Base-by-base conservation (phyloP, 129 eudicot genomes). In the Centrapalus pauciflorus region DNA sequence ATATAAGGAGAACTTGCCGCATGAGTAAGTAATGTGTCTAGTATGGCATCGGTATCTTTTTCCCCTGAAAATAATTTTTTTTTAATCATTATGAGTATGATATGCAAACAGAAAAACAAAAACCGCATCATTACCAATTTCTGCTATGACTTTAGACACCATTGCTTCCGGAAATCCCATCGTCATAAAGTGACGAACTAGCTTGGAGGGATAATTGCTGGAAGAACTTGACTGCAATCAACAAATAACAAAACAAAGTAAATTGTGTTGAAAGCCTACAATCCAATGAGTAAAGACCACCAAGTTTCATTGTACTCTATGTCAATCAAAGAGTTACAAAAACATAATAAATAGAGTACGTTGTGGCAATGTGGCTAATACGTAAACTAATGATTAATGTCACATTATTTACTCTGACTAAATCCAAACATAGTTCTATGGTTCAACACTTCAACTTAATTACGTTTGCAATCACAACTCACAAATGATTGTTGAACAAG, bases 171-270 rank as follows among this genome's bases (percentile, higher is more conserved):
- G 29, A 72, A 72, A 72, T 49, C 77, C 77, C 77, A 72, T 72
- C 61, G 14, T 27, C 12, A 61, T 25, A 61, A 32, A 72, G 41
- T 50, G 30, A 33, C 4, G 30, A 23, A 52, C 54, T 28, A 45
- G 25, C 62, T 71, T 61, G 19, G 76, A 48, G 7, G 54, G 38
- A 34, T 19, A 14, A 20, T 33, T 61, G 51, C 51, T 72, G 34
- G 77, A 48, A 72, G 70, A 72, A 24, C 70, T 72, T 14, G 70
- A 72, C 77, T 72, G 62, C 70, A 49, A 24, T 17, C 60, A 34
- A 23, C 55, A 26, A 61, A 33, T 61, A 9, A 61, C 9, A 33
- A 23, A 24, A 30, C 50, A 60, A 9, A 16, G 32, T 49, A 30
- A 33, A 55, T 35, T 71, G 16, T 19, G 65, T 23, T 1, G 28